Percentiles rank a stretch among this genome's conserved stretches.
Conservation (phyloP, 2,329 filamentous ascomycete species). For the Cyphellophora attinorum region DNA sequence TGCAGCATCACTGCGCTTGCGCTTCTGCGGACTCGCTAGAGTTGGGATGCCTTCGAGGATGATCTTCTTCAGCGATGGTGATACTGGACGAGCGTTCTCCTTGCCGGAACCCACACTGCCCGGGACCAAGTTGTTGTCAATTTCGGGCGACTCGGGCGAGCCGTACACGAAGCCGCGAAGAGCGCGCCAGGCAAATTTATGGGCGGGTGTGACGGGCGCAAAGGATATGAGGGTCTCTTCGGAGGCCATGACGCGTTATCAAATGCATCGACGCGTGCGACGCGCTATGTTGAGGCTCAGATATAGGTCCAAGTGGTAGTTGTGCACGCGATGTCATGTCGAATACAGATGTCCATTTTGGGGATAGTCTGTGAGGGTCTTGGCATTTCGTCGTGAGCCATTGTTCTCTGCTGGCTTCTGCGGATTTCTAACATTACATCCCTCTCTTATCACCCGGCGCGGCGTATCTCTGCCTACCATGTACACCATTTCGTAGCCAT, state of each 20-base stretch:
- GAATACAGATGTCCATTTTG: too few species aligned
- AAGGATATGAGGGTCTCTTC: slow-evolving; percentile 34
- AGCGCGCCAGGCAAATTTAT: slow-evolving; percentile 57
- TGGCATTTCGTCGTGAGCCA: too few species aligned
- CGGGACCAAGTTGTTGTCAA: slow-evolving; percentile 15
- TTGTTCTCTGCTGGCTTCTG: too few species aligned
- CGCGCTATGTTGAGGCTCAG: too few species aligned
- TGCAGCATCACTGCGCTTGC: slow-evolving; percentile 8
- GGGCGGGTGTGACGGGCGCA: slow-evolving; percentile 54
- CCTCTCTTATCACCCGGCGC: too few species aligned
- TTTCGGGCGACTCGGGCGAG: slow-evolving; percentile 41
- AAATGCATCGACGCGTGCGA: background rate
- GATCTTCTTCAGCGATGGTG: slow-evolving; percentile 12
- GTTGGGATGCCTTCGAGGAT: slow-evolving; percentile 14
- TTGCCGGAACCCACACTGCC: slow-evolving; percentile 4
- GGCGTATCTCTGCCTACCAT: too few species aligned
- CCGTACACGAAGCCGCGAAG: slow-evolving; percentile 58
- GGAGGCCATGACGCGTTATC: slow-evolving; percentile 6
- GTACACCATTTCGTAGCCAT: too few species aligned
- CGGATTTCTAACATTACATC: too few species aligned
- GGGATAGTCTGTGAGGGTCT: too few species aligned
- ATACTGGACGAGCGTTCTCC: slow-evolving; percentile 10
- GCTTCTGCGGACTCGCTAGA: slow-evolving; percentile 18
- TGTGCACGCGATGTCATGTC: too few species aligned
- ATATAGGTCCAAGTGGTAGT: too few species aligned